Base-by-base conservation (phyloP, 2,329 filamentous ascomycete genomes). In the Dactylonectria estremocensis region DNA sequence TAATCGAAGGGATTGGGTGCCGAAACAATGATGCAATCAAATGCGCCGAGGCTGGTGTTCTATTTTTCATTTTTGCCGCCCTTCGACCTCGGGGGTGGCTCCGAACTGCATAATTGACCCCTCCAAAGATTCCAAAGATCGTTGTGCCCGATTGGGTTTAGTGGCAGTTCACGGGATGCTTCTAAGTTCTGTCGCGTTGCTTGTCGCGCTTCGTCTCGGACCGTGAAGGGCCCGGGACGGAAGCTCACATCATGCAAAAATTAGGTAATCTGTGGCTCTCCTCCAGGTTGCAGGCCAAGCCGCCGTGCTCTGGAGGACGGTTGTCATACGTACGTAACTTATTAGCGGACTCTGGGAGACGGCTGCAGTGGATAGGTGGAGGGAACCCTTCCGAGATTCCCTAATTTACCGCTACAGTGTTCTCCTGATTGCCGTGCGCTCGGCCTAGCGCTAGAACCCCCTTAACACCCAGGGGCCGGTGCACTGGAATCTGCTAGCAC, bases 21-120 rank as follows among this genome's bases (percentile, higher is more conserved):
- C 57, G 65, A 64, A 37, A 37, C 62, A 61, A 76, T 76, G 74
- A 76, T 76, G 74, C 74, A 76, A 76, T 75, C 48, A 45, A 60
- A 60, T 58, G 49, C 66, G 31, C 50, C 50, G 50, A 37, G 50
- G 50, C 50, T 35, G 28, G 3, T 20, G 6, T 31, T 13, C n/a
- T 22, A 28, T 53, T 53, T 53, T 37, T n/a, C 22, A 3, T n/a
- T 40, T 40, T 16, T 40, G 37, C 14, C 14, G 5, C 46, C 46
- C 13, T 24, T 20, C 9, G 22, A 24, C 16, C 5, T n/a, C 40
- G 40, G 40, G 14, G 40, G 40, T 18, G 40, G 40, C 40, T 8
- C 40, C n/a, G 40, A 43, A n/a, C 40, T n/a, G 5, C 16, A 14
- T n/a, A 43, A 28, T 28, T 28, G 24, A n/a, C 40, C 40, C 40